phyloP scores from a whole-genome alignment of 805 yeast genomes.

The Suhomyces sp. region DNA sequence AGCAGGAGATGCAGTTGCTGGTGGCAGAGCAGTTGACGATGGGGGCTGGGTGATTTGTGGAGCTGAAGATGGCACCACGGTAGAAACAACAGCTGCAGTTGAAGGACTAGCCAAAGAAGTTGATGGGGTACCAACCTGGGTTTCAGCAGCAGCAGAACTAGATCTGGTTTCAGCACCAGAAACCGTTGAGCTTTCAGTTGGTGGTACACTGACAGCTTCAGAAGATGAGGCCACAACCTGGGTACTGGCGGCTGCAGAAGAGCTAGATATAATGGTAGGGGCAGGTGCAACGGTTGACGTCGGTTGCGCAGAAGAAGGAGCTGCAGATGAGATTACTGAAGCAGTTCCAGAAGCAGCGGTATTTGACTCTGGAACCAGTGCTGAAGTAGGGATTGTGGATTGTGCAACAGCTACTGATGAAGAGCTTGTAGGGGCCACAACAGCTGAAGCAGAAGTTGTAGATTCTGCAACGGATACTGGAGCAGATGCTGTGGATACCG shows the following conservation, averaged over 20 bases:
- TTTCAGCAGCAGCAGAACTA: background rate
- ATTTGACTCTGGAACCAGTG: background rate
- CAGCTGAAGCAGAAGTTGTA: background rate
- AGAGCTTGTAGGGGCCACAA: background rate
- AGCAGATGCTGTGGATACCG: background rate
- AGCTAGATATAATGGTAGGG: background rate
- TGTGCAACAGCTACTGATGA: background rate
- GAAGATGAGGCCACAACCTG: background rate
- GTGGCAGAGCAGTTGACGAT: constrained; percentile 6
- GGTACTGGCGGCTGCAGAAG: background rate
- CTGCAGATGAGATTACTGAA: background rate
- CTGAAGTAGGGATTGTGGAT: background rate
- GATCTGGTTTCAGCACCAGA: background rate
- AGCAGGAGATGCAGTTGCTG: constrained; percentile 7
- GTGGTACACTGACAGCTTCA: background rate
- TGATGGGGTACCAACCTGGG: background rate
- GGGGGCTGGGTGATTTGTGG: constrained; percentile 4
- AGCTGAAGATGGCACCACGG: background rate
- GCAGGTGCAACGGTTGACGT: background rate
- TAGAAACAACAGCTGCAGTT: background rate
- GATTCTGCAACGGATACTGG: background rate
- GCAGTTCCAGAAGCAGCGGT: background rate
- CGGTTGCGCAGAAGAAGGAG: background rate
- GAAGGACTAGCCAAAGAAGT: background rate
- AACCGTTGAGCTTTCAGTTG: background rate